These are phyloP conservation scores for Plantago elongata DNA, from an alignment of 257 asterid species.

Conservation along the genomic window DNA sequence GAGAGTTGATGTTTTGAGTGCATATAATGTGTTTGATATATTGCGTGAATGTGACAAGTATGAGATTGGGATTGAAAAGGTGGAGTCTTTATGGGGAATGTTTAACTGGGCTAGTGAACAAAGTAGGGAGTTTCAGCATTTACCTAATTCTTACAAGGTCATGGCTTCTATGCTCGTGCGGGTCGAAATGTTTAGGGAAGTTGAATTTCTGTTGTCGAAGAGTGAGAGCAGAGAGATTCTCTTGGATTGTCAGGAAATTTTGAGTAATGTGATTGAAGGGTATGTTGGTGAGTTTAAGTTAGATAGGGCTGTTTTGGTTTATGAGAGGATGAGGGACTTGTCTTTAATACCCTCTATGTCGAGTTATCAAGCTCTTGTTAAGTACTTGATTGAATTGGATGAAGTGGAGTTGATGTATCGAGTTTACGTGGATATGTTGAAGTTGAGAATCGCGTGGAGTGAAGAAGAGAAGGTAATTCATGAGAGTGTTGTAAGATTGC, in stretches of 20 bases:
- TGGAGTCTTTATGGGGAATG: constrained; percentile 70
- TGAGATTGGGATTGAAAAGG: constrained; percentile 48
- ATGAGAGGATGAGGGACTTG: constrained; percentile 58
- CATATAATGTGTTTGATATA: constrained; percentile 67
- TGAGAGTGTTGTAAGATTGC: constrained; percentile 52
- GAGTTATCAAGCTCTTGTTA: constrained; percentile 46
- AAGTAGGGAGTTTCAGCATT: constrained; percentile 46
- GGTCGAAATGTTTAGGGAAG: constrained; percentile 48
- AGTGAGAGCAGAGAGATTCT: constrained; percentile 46
- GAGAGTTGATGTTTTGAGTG: constrained; percentile 55
- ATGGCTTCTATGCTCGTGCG: constrained; percentile 76
- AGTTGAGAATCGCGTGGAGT: constrained; percentile 35
- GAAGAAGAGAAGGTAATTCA: constrained; percentile 34
- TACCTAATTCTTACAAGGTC: constrained; percentile 51
- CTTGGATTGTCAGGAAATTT: constrained; percentile 65
- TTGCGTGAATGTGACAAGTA: constrained; percentile 33
- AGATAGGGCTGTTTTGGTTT: constrained; percentile 46
- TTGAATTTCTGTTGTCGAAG: constrained; percentile 59
- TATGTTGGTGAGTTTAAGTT: constrained; percentile 47
- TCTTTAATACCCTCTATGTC: constrained; percentile 48
- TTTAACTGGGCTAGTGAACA: constrained; percentile 56
- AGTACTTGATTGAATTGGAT: constrained; percentile 43
- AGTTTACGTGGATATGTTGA: constrained; percentile 48
- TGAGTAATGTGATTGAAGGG: constrained; percentile 65
- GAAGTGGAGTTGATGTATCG: constrained; percentile 42